These are phyloP conservation scores for Verticillium klebahnii DNA, from an alignment of 2,329 filamentous ascomycete genomes.

Conservation along the genomic window DNA sequence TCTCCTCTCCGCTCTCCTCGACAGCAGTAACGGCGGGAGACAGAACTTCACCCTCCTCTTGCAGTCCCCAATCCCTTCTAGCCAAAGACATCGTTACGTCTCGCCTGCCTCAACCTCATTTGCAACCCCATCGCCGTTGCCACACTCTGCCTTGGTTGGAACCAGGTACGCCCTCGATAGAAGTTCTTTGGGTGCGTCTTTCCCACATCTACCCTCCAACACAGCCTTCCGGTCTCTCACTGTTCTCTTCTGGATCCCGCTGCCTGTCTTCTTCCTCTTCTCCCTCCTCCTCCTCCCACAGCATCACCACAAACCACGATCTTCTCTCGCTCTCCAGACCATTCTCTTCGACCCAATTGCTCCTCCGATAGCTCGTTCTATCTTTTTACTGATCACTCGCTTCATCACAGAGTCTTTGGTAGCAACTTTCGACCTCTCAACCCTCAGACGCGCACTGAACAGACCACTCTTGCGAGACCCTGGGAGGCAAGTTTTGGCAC, in stretches of 20 bases:
- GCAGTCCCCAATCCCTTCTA: neutral
- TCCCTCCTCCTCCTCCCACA: constrained; percentile 24
- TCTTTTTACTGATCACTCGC: constrained; percentile 52
- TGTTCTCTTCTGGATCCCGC: neutral
- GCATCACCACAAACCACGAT: constrained; percentile 38
- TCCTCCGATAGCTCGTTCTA: constrained; percentile 51
- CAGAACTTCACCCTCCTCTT: neutral
- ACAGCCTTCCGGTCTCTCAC: neutral
- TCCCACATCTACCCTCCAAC: neutral
- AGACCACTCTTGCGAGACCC: neutral
- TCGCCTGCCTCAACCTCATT: neutral
- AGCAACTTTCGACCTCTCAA: constrained; percentile 36
- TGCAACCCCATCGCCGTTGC: neutral
- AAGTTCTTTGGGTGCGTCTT: neutral
- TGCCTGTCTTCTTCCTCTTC: constrained; percentile 3
- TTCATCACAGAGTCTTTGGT: constrained; percentile 51
- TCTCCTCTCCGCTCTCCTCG: neutral
- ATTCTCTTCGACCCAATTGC: constrained; percentile 44
- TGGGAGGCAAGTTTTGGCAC: constrained; percentile 4
- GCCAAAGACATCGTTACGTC: neutral
- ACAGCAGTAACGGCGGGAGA: neutral
- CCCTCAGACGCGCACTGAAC: neutral
- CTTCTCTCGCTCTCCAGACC: constrained; percentile 17
- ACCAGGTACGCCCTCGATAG: neutral
- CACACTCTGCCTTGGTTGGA: neutral